Evolutionary conservation across 352 stramenopile genomes (phyloP), one percentile per base, ranked within the genome.

Genomic region (Globisporangium splendens): DNA sequence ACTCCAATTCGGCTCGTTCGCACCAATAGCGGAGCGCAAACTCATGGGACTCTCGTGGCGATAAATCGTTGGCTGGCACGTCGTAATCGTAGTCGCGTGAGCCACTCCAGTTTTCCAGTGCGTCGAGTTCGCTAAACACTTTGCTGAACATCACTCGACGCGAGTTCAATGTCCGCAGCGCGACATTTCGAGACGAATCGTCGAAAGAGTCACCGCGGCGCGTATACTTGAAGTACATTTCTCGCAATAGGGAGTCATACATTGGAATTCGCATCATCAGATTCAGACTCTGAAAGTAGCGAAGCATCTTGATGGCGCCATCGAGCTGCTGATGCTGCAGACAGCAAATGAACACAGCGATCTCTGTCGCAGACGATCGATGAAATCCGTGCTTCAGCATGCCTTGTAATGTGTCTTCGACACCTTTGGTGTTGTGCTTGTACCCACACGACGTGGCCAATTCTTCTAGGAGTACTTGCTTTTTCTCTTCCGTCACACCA

Each of bases 141-240:
- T 77, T 65, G 33, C 82, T 71, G 49, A 89, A 91, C 14, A 91
- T 63, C 7, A 74, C 66, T 4, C 76, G 76, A n/a, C 78, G 76
- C 35, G 74, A 65, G 43, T 86, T 79, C 15, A 91, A 57, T 20
- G 74, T 84, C 24, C 79, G 75, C 67, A 86, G 73, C 2, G 80
- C 78, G 8, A 76, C 68, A 47, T 73, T 76, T 31, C 77, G 77
- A 42, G 75, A 85, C 1, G 75, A 70, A 20, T 87, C 75, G 53
- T 90, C 80, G 52, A 90, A 88, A 3, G 54, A 59, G 31, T 70
- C 61, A 3, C 80, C 75, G 1, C 77, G 75, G 17, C 80, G 75
- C 0, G 82, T 89, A 57, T 85, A 89, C 56, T 92, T 89, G 60
- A 86, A 83, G 60, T 87, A 90, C 56, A 92, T 80, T 47, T 92